Evolutionary conservation across 2,329 filamentous ascomycete genomes (phyloP), one percentile per base, ranked within the genome.

Genomic region (Aspergillus cejpii): DNA sequence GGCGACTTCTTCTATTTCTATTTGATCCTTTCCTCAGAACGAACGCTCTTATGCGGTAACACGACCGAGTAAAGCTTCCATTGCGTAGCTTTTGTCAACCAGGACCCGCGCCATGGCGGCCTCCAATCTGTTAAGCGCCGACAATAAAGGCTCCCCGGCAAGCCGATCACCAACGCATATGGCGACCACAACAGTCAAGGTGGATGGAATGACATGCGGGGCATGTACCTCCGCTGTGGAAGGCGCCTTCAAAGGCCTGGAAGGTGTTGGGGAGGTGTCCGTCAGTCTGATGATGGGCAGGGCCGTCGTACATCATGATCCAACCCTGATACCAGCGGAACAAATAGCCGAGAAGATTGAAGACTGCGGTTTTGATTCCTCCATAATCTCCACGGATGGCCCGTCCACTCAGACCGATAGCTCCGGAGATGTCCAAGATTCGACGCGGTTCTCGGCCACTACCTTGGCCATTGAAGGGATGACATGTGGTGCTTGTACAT

Each of bases 161-260:
- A 36, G 37, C 39, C 55, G 37, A 46, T 53, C 60, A 24, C 74
- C 76, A 27, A 71, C 77, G 48, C 81, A 84, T 63, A 85, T 94
- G 81, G 87, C 87, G 29, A 94, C 87, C 10, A 97, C 92, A 24
- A 96, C 90, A 15, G 71, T 98, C 49, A 87, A 84, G 60, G 85
- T 98, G 31, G 88, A 85, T 55, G 92, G 92, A 56, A 98, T 77
- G 74, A 78, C 76, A 53, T 98, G 92, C 71, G 90, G 91, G 62
- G 85, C 91, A 56, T 98, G 92, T 66, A 96, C 91, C 21, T 94
- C 90, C 36, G 84, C 92, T n/a, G 84, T 98, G 56, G 91, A 97
- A 75, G 80, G 84, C 48, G 92, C 86, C 54, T 94, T 98, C 71
- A 85, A 87, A 59, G 80, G 79, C 54, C 78, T 94, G 4, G 75